Evolutionary conservation across 2,329 filamentous ascomycete species (phyloP).

Genomic region (Diaporthe vexans): DNA sequence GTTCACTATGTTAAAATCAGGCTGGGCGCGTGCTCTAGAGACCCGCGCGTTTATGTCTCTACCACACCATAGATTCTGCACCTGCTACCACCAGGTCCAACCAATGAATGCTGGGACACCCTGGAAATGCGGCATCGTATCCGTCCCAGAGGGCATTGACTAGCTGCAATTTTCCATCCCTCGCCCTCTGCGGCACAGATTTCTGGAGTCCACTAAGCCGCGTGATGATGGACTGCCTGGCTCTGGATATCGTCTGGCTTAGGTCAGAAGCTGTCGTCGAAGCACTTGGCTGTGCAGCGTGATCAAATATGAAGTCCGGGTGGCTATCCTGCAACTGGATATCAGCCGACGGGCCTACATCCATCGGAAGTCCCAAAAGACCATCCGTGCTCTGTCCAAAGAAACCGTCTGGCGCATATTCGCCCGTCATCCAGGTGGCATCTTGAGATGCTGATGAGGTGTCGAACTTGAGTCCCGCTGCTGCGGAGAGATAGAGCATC

Average conservation of each 20-base stretch:
- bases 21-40: too few species aligned
- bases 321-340: neutral
- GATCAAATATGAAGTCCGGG: neutral
- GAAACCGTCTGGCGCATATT: neutral
- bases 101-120: neutral
- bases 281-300: neutral
- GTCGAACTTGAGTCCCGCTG: neutral
- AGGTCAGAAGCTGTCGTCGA: neutral
- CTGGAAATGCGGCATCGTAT: neutral
- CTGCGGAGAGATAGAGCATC: neutral
- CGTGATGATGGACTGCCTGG: neutral
- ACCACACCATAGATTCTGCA: neutral
- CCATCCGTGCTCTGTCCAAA: neutral
- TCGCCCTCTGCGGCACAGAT: neutral
- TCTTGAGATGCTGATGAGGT: neutral
- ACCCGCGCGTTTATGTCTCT: neutral
- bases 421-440: neutral
- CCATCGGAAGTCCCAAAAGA: neutral
- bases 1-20: too few species aligned
- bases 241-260: neutral
- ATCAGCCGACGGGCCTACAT: neutral
- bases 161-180: neutral
- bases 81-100: neutral
- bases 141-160: neutral
- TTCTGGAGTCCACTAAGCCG: neutral